A percentile compares a stretch with the other conserved stretches of the same genome.
Conservation (phyloP, 2,329 filamentous ascomycete species). For the Cytospora piceae region DNA sequence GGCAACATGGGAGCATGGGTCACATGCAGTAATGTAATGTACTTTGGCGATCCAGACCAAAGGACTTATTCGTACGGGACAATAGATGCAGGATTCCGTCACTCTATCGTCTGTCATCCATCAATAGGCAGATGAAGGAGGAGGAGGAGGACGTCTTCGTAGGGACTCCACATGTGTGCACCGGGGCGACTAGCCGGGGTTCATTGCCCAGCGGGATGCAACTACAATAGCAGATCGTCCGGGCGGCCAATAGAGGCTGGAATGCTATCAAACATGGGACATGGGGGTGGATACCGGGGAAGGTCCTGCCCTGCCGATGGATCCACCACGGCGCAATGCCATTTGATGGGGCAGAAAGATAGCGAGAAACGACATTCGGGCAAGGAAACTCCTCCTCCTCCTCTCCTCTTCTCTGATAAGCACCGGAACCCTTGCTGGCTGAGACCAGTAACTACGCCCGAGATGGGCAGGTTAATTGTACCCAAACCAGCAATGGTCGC, state of each 20-base stretch:
- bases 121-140: not conserved
- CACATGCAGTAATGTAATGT: too few species aligned
- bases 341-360: not conserved
- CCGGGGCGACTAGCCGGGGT: too few species aligned
- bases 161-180: too few species aligned
- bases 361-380: not conserved
- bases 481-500: not conserved
- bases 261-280: conserved; percentile 1
- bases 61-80: too few species aligned
- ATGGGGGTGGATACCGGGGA: not conserved
- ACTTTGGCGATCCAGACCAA: too few species aligned
- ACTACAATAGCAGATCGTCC: not conserved
- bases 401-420: not conserved
- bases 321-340: not conserved
- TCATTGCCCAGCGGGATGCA: not conserved
- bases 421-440: not conserved
- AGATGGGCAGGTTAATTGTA: not conserved
- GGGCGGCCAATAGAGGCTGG: not conserved
- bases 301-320: too few species aligned
- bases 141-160: not conserved
- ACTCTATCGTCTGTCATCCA: too few species aligned
- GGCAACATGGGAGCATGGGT: too few species aligned
- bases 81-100: too few species aligned
- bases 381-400: not conserved
- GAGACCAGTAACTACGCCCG: not conserved